Percentiles rank a stretch among this genome's conserved stretches.
Evolutionary conservation across 306 rosid genomes (phyloP).

Genomic region (Acmispon strigosus): DNA sequence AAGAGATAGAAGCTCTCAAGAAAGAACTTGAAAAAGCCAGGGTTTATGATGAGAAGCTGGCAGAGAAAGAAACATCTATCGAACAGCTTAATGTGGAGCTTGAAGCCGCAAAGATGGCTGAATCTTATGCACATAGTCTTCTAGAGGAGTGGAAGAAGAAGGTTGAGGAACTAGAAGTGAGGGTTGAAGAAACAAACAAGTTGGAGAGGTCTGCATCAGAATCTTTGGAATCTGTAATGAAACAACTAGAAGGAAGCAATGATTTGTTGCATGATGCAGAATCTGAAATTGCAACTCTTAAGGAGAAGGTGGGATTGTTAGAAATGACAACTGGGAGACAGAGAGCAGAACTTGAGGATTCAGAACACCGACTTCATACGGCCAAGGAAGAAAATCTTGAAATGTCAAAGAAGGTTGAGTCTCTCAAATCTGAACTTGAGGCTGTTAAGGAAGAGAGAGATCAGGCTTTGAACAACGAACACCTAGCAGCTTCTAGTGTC

Average conservation of each 20-base stretch:
- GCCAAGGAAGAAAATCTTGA: slow-evolving; percentile 60
- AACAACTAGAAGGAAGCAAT: slow-evolving; percentile 72
- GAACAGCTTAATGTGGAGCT: slow-evolving; percentile 83
- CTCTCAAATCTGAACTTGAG: slow-evolving; percentile 58
- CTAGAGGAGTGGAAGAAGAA: slow-evolving; percentile 67
- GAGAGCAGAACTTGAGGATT: slow-evolving; percentile 61
- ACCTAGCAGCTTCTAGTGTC: slow-evolving; percentile 86
- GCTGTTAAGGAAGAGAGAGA: slow-evolving; percentile 66
- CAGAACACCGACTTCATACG: slow-evolving; percentile 37
- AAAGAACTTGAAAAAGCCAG: slow-evolving; percentile 57
- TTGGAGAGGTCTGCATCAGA: slow-evolving; percentile 88
- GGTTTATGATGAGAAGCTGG: slow-evolving; percentile 43
- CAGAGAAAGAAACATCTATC: slow-evolving; percentile 56
- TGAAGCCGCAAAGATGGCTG: slow-evolving; percentile 86
- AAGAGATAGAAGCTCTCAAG: slow-evolving; percentile 57
- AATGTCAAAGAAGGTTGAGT: slow-evolving; percentile 41
- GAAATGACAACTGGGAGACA: slow-evolving; percentile 79
- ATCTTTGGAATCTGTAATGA: slow-evolving; percentile 75
- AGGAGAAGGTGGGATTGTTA: slow-evolving; percentile 71
- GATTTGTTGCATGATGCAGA: slow-evolving; percentile 77
- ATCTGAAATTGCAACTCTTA: slow-evolving; percentile 59
- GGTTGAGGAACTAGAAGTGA: slow-evolving; percentile 64
- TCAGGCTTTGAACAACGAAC: slow-evolving; percentile 74
- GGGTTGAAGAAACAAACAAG: slow-evolving; percentile 52
- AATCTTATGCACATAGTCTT: slow-evolving; percentile 60